Evolutionary conservation across 1,139 yeast genomes (phyloP), one percentile per base, ranked within the genome.

Genomic region (Pichia sp.): DNA sequence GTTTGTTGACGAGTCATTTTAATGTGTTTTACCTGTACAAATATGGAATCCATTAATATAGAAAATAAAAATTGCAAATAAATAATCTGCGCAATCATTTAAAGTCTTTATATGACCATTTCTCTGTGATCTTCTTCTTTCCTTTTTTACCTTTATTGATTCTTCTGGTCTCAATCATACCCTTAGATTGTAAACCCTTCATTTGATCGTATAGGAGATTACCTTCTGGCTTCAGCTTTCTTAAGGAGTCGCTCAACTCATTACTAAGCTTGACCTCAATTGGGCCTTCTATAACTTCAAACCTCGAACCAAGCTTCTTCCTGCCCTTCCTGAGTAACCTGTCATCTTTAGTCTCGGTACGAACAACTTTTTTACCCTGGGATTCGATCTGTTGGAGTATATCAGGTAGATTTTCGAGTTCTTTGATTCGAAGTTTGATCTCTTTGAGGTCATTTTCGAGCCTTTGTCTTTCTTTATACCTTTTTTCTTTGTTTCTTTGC

Each of bases 51-150:
- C 10, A 36, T 36, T 16, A 16, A 36, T 6, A 12, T 36, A 36
- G 30, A 42, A 42, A 16, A 42, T 42, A 20, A 16, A 36, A 36
- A 12, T 14, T 5, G n/a, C 40, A 36, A 36, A 42, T 20, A 12
- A 42, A 6, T 34, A 17, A 30, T 7, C 3, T 20, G 3, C 24
- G 24, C 24, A 20, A 20, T 20, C 74, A 87, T 73, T 86, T 86
- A 67, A 87, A 87, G 73, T 91, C 96, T 74, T 91, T 92, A 73
- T 87, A 89, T 46, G 92, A 80, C 96, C 96, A 91, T 72, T 90
- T 91, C 70, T 90, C 97, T 41, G 95, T 87, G 58, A 87, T 73
- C 75, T 87, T 88, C 59, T 80, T 87, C 60, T 82, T 76, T 67
- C 85, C 87, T 63, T 75, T 79, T 70, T 88, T 81, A 69, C 80